Evolutionary conservation across 768 basidiomycete species (phyloP), one percentile per base, ranked within the genome.

Genomic region (Tricholoma sp.): DNA sequence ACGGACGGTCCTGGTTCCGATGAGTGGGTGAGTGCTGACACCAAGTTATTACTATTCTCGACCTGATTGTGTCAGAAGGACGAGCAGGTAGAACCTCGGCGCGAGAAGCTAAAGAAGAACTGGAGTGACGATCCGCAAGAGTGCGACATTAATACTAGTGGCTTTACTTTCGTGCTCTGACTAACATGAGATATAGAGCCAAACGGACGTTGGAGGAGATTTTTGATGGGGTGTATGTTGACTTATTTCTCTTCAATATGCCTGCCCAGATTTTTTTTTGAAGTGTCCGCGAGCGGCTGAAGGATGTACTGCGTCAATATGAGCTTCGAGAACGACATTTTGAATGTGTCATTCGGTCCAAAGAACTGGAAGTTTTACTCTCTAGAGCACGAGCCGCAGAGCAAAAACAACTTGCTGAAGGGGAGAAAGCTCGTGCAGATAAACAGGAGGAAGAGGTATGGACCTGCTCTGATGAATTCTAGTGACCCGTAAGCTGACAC

Each of bases 311-410:
- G 44, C 83, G 85, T 24, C 91, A 93, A 66, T 94, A 94, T 66
- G 88, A 94, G 65, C 83, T 93, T 55, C 87, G 92, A 57, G 92
- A 94, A 74, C 86, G 85, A 67, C 92, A 94, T 76, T 94, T 94
- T 63, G 92, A 94, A 73, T 92, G 90, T 60, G 88, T 94, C 29
- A 86, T 94, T 55, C 88, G 92, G 41, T 94, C 92, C 42, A 94
- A 94, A 71, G 92, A 94, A 70, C 80, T 94, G 20, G 92, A 94
- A 67, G 89, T 94, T 13, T 72, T 94, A 17, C 77, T 94, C 13
- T 91, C 92, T 49, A 84, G 91, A 32, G 92, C 92, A 42, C 85
- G 91, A 68, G 87, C 89, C 24, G 90, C 91, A 9, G 92, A 94
- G 65, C 89, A 92, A 68, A 89, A 88, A 69, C 88, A 91, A 62